Base-by-base conservation (phyloP, 257 asterid species). In the Solanum sitiens region DNA sequence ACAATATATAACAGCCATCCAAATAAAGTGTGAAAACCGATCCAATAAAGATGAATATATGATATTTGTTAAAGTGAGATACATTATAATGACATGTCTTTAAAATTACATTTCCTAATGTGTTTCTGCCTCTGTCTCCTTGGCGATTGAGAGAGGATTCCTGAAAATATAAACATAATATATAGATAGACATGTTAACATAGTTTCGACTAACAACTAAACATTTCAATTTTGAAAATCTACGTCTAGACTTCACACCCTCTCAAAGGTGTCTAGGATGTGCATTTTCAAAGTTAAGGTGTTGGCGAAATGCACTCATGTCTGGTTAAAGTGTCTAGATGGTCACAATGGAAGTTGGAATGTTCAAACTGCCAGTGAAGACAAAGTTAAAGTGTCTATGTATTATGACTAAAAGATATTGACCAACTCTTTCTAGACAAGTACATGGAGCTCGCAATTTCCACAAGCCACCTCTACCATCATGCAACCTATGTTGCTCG, bases 21-120 rank as follows among this genome's bases (percentile, higher is more conserved):
- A 0, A 53, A 6, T 53, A 53, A 53, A 18, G 63, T 0, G 9
- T 0, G 63, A 16, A 50, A 50, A 50, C 21, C 63, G 0, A 56
- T 56, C 12, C 5, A 56, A 56, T 56, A 18, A 20, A 0, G 11
- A 56, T 56, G 67, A 1, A 56, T 56, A 56, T 56, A 2, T 56
- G 67, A 56, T 56, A 7, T 56, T 56, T 56, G 25, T 56, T 7
- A 6, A 53, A 56, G 11, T 56, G 25, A 0, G 27, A 16, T 45
- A 1, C 0, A 27, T 44, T 8, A 45, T 4, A 39, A 79, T 79
- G 65, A 45, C 65, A 7, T 16, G 70, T 79, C 32, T 1, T 14
- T 45, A 53, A 79, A 79, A 27, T 27, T 79, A 79, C 27, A 79
- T 16, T 45, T 16, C 27, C 42, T 2, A 8, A 27, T 79, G 85